Evolutionary conservation across 2,329 filamentous ascomycete genomes (phyloP).

Genomic region (Amphichorda felina): DNA sequence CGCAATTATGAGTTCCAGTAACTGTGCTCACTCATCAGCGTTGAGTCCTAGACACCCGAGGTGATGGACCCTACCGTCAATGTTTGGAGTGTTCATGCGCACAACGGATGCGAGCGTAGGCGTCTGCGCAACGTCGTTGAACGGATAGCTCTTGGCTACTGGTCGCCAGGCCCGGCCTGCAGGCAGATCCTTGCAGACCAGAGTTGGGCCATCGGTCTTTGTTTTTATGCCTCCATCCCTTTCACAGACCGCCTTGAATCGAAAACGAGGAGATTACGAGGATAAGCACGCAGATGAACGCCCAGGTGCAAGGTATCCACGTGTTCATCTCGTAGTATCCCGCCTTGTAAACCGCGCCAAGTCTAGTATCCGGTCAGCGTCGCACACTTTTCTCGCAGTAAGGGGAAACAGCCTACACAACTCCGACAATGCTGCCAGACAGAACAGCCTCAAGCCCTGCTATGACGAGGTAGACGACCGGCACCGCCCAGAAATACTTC

Average conservation of each 20-base stretch:
- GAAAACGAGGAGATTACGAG: slow-evolving; percentile 82
- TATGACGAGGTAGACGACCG: slow-evolving; percentile 57
- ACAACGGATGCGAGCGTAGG: too few relatives aligned
- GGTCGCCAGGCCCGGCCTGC: too few relatives aligned
- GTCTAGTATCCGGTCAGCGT: slow-evolving; percentile 28
- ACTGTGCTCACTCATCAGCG: too few relatives aligned
- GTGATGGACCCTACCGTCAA: too few relatives aligned
- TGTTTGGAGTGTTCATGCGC: too few relatives aligned
- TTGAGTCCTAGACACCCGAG: too few relatives aligned
- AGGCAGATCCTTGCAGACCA: too few relatives aligned
- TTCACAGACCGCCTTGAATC: slow-evolving; percentile 77
- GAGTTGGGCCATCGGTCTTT: too few relatives aligned
- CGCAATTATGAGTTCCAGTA: too few relatives aligned
- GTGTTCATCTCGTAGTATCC: slow-evolving; percentile 88
- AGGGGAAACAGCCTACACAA: slow-evolving; percentile 48
- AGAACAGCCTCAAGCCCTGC: slow-evolving; percentile 68
- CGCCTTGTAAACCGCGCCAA: slow-evolving; percentile 69
- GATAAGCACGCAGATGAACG: slow-evolving; percentile 69
- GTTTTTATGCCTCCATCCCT: too few relatives aligned
- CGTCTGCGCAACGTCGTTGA: too few relatives aligned
- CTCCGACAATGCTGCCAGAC: slow-evolving; percentile 69
- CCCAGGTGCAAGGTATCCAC: slow-evolving; percentile 88
- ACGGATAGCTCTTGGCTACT: too few relatives aligned
- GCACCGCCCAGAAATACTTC: slow-evolving; percentile 59
- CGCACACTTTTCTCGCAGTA: slow-evolving; percentile 3